These are phyloP conservation scores for Clausena lansium DNA, from an alignment of 345 rosid species.

Conservation along the genomic window DNA sequence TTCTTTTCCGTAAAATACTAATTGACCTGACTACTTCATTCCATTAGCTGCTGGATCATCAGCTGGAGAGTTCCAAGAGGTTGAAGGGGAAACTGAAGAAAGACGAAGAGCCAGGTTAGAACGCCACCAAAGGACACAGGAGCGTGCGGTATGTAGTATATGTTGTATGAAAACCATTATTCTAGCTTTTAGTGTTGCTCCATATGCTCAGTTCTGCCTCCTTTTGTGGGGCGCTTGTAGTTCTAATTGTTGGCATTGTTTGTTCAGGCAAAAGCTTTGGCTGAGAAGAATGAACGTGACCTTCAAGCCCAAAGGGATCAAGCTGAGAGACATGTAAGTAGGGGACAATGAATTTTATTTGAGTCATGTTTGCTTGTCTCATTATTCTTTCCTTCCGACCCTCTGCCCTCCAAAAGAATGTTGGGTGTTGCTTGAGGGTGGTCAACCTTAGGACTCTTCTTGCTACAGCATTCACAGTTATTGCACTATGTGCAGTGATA, in stretches of 20 bases:
- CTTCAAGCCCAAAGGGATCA: conserved; percentile 89
- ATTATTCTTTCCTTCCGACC: not conserved
- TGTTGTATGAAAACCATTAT: conserved; percentile 12
- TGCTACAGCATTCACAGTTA: not conserved
- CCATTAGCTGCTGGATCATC: conserved; percentile 49
- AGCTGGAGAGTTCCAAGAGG: conserved; percentile 77
- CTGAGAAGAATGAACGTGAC: conserved; percentile 94
- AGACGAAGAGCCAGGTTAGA: conserved; percentile 90
- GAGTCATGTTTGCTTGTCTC: not conserved
- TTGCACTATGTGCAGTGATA: not conserved
- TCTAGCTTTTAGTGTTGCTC: conserved; percentile 1
- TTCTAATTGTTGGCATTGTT: conserved; percentile 17
- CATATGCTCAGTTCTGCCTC: conserved; percentile 2
- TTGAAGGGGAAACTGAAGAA: conserved; percentile 93
- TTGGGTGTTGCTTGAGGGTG: not conserved
- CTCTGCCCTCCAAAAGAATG: not conserved
- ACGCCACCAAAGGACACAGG: conserved; percentile 96
- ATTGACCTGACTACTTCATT: conserved; percentile 27
- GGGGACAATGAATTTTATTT: conserved; percentile 11
- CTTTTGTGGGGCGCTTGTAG: not conserved
- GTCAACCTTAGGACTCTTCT: not conserved
- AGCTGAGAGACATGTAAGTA: conserved; percentile 93
- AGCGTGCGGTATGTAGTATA: conserved; percentile 76
- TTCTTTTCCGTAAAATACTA: conserved; percentile 3
- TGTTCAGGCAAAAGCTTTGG: conserved; percentile 86